Conservation (phyloP, 2,329 filamentous ascomycete genomes). For the Ophiocordyceps camponoti-leonardi region DNA sequence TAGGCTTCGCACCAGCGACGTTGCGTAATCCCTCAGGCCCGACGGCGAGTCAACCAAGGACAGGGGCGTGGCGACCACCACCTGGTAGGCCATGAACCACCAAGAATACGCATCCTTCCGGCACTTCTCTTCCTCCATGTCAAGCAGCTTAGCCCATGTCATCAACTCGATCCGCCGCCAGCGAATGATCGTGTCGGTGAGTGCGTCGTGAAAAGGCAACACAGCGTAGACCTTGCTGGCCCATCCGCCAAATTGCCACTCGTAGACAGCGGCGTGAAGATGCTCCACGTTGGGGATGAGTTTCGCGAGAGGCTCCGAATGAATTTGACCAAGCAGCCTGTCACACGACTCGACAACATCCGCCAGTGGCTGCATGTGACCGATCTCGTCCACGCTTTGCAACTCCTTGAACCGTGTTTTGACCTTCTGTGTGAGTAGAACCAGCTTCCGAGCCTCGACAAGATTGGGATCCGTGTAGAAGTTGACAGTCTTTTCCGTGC, state of each 20-base stretch:
- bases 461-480: conserved; percentile 80
- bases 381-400: conserved; percentile 45
- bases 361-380: conserved; percentile 55
- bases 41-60: conserved; percentile 41
- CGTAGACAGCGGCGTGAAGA: conserved; percentile 67
- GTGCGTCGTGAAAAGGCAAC: conserved; percentile 50
- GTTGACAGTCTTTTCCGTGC: conserved; percentile 48
- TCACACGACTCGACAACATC: conserved; percentile 65
- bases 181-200: conserved; percentile 66
- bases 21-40: conserved; percentile 45
- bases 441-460: conserved; percentile 55
- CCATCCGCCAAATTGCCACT: conserved; percentile 81
- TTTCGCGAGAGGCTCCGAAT: conserved; percentile 72
- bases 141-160: conserved; percentile 80
- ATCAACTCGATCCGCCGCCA: conserved; percentile 86
- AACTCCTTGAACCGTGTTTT: conserved; percentile 59
- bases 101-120: conserved; percentile 67
- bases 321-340: conserved; percentile 55
- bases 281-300: conserved; percentile 78
- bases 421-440: conserved; percentile 50
- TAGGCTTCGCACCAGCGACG: conserved; percentile 56
- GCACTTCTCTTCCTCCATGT: conserved; percentile 64
- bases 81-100: conserved; percentile 96
- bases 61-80: conserved; percentile 60
- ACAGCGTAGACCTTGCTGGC: conserved; percentile 67